Evolutionary conservation across 164 flowering plant genomes (phyloP).

Genomic region (Umbellularia californica): DNA sequence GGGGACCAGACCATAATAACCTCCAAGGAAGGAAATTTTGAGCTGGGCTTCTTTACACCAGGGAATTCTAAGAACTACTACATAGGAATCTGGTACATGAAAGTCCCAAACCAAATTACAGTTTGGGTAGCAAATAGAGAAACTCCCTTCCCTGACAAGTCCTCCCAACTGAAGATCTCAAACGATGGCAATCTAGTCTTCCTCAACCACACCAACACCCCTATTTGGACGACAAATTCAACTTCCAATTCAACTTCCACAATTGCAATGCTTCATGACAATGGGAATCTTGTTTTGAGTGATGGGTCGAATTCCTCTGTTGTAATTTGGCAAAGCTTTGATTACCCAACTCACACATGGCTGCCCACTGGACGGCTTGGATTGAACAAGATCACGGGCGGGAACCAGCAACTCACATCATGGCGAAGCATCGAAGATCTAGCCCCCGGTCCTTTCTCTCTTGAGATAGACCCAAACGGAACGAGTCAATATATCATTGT

Average conservation of each 20-base stretch:
- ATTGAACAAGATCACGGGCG: constrained; percentile 2
- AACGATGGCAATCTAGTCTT: no score
- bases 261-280: constrained; percentile 23
- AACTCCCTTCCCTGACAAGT: no score
- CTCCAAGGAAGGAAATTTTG: not conserved
- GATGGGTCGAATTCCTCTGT: not conserved
- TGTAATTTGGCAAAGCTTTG: constrained; percentile 15
- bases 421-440: constrained; percentile 18
- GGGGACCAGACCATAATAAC: not conserved
- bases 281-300: constrained; percentile 29
- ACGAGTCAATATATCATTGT: not conserved
- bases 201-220: no score
- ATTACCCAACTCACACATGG: constrained; percentile 11
- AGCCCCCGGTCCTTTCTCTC: constrained; percentile 6
- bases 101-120: not conserved
- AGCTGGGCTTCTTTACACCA: not conserved
- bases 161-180: no score
- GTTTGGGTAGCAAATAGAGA: not conserved
- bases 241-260: constrained; percentile 12
- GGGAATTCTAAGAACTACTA: not conserved
- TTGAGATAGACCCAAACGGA: constrained; percentile 6
- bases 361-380: constrained; percentile 10
- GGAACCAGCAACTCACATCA: constrained; percentile 3
- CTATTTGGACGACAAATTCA: not conserved
- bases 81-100: not conserved